Conservation (phyloP, 192 early-diverging fungal genomes). For the Ambispora gerdemannii region DNA sequence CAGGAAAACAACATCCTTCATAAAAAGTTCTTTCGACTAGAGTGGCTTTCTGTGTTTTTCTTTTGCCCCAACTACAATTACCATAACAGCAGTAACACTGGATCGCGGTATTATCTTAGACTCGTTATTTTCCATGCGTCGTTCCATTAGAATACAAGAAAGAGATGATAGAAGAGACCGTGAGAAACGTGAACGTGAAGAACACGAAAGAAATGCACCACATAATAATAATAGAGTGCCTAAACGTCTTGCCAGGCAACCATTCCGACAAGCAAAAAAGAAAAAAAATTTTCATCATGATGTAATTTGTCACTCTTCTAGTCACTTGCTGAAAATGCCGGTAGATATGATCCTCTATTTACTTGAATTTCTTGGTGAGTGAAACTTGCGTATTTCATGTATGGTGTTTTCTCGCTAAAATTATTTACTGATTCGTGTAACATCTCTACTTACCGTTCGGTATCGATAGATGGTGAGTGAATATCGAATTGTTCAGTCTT, state of each 20-base stretch:
- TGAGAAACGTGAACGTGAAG: conserved; percentile 15
- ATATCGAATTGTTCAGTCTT: too few relatives aligned
- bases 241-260: conserved; percentile 15
- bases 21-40: too few relatives aligned
- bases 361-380: conserved; percentile 26
- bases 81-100: too few relatives aligned
- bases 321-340: conserved; percentile 4
- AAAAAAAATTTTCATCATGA: conserved; percentile 6
- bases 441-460: neutral
- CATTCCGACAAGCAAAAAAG: neutral
- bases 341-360: conserved; percentile 22
- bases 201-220: neutral
- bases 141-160: conserved; percentile 3
- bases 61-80: too few relatives aligned
- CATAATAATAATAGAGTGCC: neutral
- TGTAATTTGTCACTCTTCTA: neutral
- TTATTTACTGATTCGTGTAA: neutral
- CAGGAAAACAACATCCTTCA: too few relatives aligned
- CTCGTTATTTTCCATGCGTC: neutral
- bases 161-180: conserved; percentile 15
- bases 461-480: neutral
- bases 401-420: neutral
- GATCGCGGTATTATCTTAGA: too few relatives aligned
- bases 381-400: neutral
- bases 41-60: neutral